Percentiles rank a stretch among this genome's conserved stretches.
Conservation (phyloP, 2,329 filamentous ascomycete genomes). For the Talaromyces rugulosus region DNA sequence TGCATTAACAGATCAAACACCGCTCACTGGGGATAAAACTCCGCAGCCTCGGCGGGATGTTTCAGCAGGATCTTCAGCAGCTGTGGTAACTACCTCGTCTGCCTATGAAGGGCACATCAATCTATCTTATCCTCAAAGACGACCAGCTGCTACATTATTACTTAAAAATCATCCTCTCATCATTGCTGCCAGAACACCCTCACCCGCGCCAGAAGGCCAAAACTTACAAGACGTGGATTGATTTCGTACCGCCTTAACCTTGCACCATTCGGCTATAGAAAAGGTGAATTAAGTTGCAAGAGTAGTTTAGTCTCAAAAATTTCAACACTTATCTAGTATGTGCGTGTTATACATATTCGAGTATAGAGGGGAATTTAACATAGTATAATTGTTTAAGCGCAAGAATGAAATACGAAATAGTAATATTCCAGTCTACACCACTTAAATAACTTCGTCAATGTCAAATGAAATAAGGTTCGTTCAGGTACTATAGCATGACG, state of each 20-base stretch:
- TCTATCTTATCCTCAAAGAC: conserved; percentile 1
- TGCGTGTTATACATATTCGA: too few relatives aligned
- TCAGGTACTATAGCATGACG: too few relatives aligned
- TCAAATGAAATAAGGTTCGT: too few relatives aligned
- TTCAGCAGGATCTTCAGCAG: conserved; percentile 6
- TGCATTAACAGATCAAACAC: not conserved
- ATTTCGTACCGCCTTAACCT: not conserved
- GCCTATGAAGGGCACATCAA: conserved; percentile 1
- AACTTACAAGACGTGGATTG: conserved; percentile 2
- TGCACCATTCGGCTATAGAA: not conserved
- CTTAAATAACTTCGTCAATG: too few relatives aligned
- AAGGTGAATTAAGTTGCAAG: too few relatives aligned
- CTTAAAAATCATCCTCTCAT: conserved; percentile 2
- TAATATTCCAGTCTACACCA: too few relatives aligned
- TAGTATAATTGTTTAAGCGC: too few relatives aligned
- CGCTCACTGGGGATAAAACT: not conserved
- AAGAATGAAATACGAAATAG: too few relatives aligned
- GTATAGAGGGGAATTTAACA: too few relatives aligned
- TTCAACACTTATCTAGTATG: too few relatives aligned
- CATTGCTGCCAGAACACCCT: conserved; percentile 3
- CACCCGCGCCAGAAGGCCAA: not conserved
- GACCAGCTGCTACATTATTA: conserved; percentile 1
- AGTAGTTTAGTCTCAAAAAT: too few relatives aligned
- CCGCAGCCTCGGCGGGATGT: not conserved
- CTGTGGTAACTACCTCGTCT: conserved; percentile 1